Base-by-base conservation (phyloP, 306 rosid species). In the Trifolium dubium region DNA sequence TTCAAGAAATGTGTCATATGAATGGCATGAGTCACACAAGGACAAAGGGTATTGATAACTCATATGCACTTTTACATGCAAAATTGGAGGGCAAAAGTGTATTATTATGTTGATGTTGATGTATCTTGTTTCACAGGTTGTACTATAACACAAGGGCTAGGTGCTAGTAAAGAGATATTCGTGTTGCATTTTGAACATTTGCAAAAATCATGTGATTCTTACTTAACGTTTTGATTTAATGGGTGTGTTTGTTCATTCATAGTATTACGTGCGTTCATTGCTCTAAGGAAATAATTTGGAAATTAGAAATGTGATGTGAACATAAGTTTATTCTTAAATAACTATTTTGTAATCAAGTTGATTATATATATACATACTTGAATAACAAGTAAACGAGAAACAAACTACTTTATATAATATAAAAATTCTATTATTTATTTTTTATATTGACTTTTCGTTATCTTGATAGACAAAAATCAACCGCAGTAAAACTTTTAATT, bases 11-110 rank as follows among this genome's bases (percentile, higher is more conserved):
- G 54, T 18, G 19, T 43, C 55, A 66, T 11, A 18, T 18, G 53
- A 11, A 43, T 14, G 12, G 18, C 39, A 66, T 66, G 71, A 66
- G 12, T 43, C 71, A 66, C 3, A 41, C 37, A 23, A 43, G 54
- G 53, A 65, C 30, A 64, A 64, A 8, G 53, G 31, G 70, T 64
- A 10, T 19, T 19, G 70, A 65, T 10, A 40, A 19, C 30, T 41
- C 9, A 67, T 43, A 65, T 23, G 63, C 18, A 60, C 13, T 60
- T 63, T 32, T 0, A 17, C 51, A 29, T 30, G 72, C 44, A 63
- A 39, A 77, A 65, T 11, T 44, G 17, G 44, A 81, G 83, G 19
- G 39, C 8, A 23, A 73, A 59, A 54, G 77, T 71, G 13, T 47
- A 34, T n/a, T 49, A 28, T 37, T 32, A 71, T 62, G 13, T 15